Base-by-base conservation (phyloP, 75 land plant genomes). In the Picea glauca region DNA sequence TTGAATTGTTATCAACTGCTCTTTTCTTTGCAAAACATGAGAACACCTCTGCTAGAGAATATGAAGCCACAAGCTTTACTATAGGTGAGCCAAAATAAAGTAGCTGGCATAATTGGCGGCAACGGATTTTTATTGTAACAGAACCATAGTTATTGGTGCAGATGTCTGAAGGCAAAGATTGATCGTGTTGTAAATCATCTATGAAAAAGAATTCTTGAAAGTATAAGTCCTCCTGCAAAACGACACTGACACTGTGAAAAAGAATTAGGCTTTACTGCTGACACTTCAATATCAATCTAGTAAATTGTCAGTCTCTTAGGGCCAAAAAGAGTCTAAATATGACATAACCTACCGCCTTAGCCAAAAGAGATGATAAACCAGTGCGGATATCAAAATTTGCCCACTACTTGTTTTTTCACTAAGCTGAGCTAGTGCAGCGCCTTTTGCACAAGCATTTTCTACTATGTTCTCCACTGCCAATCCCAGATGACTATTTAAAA, bases 41-140 rank as follows among this genome's bases (percentile, higher is more conserved):
- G 60, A 91, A 78, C 72, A 84, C 62, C 54, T 93, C 92, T 58
- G 82, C 66, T 59, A 95, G 76, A 77, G 90, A 89, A 58, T 84
- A 82, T 62, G 98, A 93, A 73, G 95, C 80, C 60, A 88, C 62
- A n/a, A 86, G 76, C 81, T 95, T 89, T 62, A 91, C 32, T 6
- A 46, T 12, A 50, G 83, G 74, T 18, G 93, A 85, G 13, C 95
- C 91, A 85, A 82, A 90, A 85, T 91, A 85, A 61, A 95, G 77
- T 23, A 95, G 78, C 76, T 83, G 78, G 89, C 95, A 95, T 40
- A 93, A 76, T 70, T 89, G 83, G 74, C 84, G 86, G 75, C 89
- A 87, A 4, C 12, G 59, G 18, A 91, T 85, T 77, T 78, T 66
- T 33, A 85, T 74, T 2, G 80, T 31, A 5, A 84, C 60, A 15